Evolutionary conservation across 176 grass and related monocot genomes (phyloP).

Genomic region (Bothriochloa decipiens): DNA sequence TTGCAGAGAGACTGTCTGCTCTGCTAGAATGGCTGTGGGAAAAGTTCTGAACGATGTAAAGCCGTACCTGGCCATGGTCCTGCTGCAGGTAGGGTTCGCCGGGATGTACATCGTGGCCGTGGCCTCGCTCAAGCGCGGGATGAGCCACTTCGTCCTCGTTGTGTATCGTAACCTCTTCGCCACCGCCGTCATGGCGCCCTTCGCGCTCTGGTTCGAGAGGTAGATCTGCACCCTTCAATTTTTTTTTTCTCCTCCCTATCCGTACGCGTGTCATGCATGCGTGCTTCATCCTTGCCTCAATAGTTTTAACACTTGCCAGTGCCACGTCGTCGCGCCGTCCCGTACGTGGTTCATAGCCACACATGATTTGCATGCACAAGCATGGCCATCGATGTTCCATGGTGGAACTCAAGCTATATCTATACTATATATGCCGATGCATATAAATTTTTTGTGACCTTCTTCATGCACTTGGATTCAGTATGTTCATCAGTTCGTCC

Average conservation of each 20-base stretch:
- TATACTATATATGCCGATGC: no score
- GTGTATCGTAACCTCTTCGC: slow-evolving; percentile 81
- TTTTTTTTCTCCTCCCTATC: no score
- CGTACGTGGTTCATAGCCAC: no score
- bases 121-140: slow-evolving; percentile 73
- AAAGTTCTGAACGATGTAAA: slow-evolving; percentile 56
- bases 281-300: no score
- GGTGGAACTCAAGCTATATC: no score
- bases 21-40: slow-evolving; percentile 44
- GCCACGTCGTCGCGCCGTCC: no score
- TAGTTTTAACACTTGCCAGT: no score
- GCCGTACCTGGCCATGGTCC: slow-evolving; percentile 87
- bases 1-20: no score
- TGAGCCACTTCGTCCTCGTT: slow-evolving; percentile 92
- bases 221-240: no score
- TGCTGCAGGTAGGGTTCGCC: slow-evolving; percentile 85
- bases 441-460: no score
- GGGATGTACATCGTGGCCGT: slow-evolving; percentile 88
- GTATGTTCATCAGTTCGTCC: no score
- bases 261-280: no score
- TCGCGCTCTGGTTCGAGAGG: slow-evolving; percentile 88
- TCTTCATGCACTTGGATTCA: neutral
- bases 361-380: neutral
- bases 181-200: slow-evolving; percentile 68
- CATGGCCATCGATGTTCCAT: neutral